phyloP scores from a whole-genome alignment of 192 early-diverging fungal genomes.

The Coemansia aciculifera region DNA sequence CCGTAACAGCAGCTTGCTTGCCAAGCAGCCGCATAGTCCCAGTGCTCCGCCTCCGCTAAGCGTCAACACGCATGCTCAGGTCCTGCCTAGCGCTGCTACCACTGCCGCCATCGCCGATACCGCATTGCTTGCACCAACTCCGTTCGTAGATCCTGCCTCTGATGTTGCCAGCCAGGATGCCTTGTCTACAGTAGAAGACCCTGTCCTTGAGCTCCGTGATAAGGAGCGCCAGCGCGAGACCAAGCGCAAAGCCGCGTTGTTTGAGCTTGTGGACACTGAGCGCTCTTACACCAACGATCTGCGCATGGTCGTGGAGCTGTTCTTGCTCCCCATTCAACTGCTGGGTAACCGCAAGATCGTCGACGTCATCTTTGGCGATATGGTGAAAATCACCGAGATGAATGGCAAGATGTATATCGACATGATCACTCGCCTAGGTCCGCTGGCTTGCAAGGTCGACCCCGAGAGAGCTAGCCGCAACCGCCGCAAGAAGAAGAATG shows the following conservation, averaged over 20 bases:
- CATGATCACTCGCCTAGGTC: slow-evolving; percentile 47
- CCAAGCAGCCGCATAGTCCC: slow-evolving; percentile 8
- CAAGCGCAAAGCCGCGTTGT: slow-evolving; percentile 53
- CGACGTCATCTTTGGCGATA: slow-evolving; percentile 54
- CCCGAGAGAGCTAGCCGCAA: slow-evolving; percentile 47
- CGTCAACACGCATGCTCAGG: slow-evolving; percentile 30
- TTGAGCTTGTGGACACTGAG: slow-evolving; percentile 52
- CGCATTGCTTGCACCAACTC: background rate
- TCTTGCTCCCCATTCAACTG: slow-evolving; percentile 48
- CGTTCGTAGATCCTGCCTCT: background rate
- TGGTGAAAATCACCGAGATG: slow-evolving; percentile 56
- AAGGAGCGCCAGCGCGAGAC: slow-evolving; percentile 43
- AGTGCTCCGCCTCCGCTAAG: slow-evolving; percentile 16
- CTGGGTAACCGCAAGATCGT: slow-evolving; percentile 53
- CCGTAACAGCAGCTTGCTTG: slow-evolving; percentile 40
- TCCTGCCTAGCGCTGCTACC: background rate
- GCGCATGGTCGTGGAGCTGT: slow-evolving; percentile 55
- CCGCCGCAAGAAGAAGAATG: slow-evolving; percentile 44
- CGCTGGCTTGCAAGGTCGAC: slow-evolving; percentile 44
- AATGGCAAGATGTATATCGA: slow-evolving; percentile 54
- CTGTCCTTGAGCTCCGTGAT: slow-evolving; percentile 19
- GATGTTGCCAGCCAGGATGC: slow-evolving; percentile 8
- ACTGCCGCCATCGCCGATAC: background rate
- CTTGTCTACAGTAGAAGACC: slow-evolving; percentile 5
- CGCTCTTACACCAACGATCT: slow-evolving; percentile 49